A percentile compares a stretch with the other conserved stretches of the same genome.
Evolutionary conservation across 768 basidiomycete genomes (phyloP).

Genomic region (Gloeopeniophorella convolvens): DNA sequence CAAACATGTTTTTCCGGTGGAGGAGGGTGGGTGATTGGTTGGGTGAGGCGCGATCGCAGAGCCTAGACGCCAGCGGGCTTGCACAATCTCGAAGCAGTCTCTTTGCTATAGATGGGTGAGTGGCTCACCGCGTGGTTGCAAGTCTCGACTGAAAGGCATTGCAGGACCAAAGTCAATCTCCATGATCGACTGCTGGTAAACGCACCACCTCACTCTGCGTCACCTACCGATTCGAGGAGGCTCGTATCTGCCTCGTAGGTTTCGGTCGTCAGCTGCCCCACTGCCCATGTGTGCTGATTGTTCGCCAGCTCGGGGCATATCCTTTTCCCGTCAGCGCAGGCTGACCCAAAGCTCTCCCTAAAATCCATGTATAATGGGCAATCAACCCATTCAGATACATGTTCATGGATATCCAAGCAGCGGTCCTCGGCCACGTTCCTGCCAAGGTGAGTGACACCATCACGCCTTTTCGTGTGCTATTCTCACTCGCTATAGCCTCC

Average conservation of each 20-base stretch:
- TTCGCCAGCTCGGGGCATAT: slow-evolving; percentile 51
- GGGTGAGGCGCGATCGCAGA: slow-evolving; percentile 30
- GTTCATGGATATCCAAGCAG: slow-evolving; percentile 39
- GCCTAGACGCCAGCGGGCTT: slow-evolving; percentile 34
- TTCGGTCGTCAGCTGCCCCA: background rate
- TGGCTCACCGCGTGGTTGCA: background rate
- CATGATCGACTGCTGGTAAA: slow-evolving; percentile 3
- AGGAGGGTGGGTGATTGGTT: slow-evolving; percentile 62
- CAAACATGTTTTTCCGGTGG: slow-evolving; percentile 47
- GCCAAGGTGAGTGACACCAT: slow-evolving; percentile 36
- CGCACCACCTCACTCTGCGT: no score
- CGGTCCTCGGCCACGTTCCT: slow-evolving; percentile 36
- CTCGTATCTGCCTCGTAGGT: slow-evolving; percentile 10
- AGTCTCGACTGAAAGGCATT: background rate
- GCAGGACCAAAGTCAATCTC: slow-evolving; percentile 3
- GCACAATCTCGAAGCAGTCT: slow-evolving; percentile 29
- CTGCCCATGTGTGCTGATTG: slow-evolving; percentile 12
- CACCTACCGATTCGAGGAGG: background rate
- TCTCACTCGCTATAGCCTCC: slow-evolving; percentile 10
- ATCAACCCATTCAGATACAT: slow-evolving; percentile 35
- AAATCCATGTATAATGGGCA: slow-evolving; percentile 20
- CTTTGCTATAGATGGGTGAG: slow-evolving; percentile 34
- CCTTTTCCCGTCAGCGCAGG: slow-evolving; percentile 33
- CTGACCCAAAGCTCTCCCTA: background rate
- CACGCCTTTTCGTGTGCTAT: background rate